A percentile compares a stretch with the other conserved stretches of the same genome.
Conservation (phyloP, 1,284 basidiomycete genomes). For the Austroboletus novae-zelandiae region DNA sequence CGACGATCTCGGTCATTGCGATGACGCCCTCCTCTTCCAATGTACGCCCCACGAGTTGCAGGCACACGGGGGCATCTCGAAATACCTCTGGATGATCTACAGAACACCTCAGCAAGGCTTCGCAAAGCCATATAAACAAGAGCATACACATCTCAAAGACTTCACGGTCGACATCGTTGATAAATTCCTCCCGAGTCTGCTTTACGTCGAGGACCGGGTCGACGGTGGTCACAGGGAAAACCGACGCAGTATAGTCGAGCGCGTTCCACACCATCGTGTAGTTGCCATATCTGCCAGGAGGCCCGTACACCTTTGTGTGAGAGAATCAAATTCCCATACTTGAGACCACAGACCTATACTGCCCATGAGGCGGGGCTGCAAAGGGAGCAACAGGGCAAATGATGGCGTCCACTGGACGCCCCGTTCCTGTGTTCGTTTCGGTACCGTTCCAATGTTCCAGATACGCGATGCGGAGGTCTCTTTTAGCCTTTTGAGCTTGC, state of each 20-base stretch:
- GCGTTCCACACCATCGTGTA: slow-evolving; percentile 70
- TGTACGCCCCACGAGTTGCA: slow-evolving; percentile 70
- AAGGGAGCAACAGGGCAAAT: slow-evolving; percentile 55
- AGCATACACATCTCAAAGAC: slow-evolving; percentile 57
- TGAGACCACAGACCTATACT: slow-evolving; percentile 38
- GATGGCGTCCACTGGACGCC: slow-evolving; percentile 63
- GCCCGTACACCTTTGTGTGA: slow-evolving; percentile 1
- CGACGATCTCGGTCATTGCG: slow-evolving; percentile 60
- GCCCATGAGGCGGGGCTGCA: slow-evolving; percentile 54
- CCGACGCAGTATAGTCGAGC: slow-evolving; percentile 65
- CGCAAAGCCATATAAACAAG: neutral
- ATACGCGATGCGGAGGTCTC: slow-evolving; percentile 45
- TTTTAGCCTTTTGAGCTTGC: slow-evolving; percentile 50
- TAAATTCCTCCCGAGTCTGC: slow-evolving; percentile 42
- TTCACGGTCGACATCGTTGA: slow-evolving; percentile 44
- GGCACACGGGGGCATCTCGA: slow-evolving; percentile 59
- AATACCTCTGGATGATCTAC: slow-evolving; percentile 59
- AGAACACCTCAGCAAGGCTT: slow-evolving; percentile 6
- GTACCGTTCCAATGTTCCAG: slow-evolving; percentile 60
- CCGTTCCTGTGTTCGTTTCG: slow-evolving; percentile 47
- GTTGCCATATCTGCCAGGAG: slow-evolving; percentile 35
- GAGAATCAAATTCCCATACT: neutral
- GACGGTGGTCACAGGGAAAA: slow-evolving; percentile 65
- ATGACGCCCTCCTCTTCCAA: slow-evolving; percentile 73
- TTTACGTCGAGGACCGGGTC: slow-evolving; percentile 49